Base-by-base conservation (phyloP, 2,329 filamentous ascomycete genomes). In the Exophiala sp. region DNA sequence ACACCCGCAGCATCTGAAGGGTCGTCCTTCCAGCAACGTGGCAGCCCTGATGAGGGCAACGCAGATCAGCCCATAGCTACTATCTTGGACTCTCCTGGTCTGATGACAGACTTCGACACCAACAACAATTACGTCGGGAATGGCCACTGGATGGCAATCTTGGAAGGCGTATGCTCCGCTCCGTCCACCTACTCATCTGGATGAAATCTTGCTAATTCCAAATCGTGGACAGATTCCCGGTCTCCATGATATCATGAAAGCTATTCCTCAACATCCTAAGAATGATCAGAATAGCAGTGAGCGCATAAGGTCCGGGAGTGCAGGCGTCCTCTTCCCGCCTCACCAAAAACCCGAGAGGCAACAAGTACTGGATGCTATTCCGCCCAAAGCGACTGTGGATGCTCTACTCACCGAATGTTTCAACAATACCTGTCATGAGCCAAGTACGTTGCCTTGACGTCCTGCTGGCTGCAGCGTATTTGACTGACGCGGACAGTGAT, bases 401-500 rank as follows among this genome's bases (percentile, higher is more conserved):
- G 40, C 38, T 18, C 35, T 54, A 19, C 14, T 54, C 2, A 50
- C 70, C 27, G 63, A 66, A 43, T 48, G 19, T 22, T 56, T 53
- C 30, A 22, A 35, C 38, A 47, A 54, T 32, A 54, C 52, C 6
- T 37, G 32, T 38, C 53, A 35, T 53, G 50, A 50, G 50, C 43
- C 24, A 18, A 54, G 52, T 54, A 24, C 8, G 52, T 54, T 22
- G 19, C n/a, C 22, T 14, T 16, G 43, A 37, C 22, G 9, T 23
- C 32, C 43, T 10, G 10, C 22, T 2, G 27, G 34, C 10, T 14
- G n/a, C n/a, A n/a, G n/a, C n/a, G n/a, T n/a, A n/a, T 49, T 13
- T 38, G 38, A 11, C 48, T 51, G 14, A 13, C 30, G 6, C 13
- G 4, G 1, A 23, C 43, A 47, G 43, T 55, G 40, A 43, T 57